These are phyloP conservation scores for Capsicum rhomboideum DNA, from an alignment of 257 asterid genomes.

Conservation along the genomic window DNA sequence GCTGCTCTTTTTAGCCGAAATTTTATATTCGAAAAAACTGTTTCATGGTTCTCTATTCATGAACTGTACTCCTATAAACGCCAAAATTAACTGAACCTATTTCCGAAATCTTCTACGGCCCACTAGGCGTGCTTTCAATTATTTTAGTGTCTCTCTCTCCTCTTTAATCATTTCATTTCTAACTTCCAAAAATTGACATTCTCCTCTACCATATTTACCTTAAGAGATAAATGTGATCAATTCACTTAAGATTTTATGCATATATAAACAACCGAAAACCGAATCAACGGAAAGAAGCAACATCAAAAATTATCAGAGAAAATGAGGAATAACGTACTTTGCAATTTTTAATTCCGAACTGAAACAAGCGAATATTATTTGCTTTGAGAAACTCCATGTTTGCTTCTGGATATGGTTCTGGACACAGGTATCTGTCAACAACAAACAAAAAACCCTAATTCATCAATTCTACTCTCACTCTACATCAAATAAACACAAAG, in stretches of 20 bases:
- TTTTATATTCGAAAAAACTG: too few species aligned
- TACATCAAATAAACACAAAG: not conserved
- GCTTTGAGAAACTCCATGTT: constrained; percentile 60
- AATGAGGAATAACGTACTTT: constrained; percentile 39
- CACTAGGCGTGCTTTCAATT: not conserved
- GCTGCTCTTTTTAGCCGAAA: too few species aligned
- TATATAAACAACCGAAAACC: not conserved
- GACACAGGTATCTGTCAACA: constrained; percentile 56
- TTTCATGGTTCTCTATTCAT: not conserved
- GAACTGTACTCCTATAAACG: not conserved
- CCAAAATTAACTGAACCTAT: not conserved
- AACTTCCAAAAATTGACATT: not conserved
- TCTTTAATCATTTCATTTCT: not conserved
- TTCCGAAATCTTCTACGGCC: not conserved
- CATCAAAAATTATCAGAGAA: not conserved
- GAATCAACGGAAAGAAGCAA: not conserved
- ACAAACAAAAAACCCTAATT: not conserved
- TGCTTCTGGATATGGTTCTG: constrained; percentile 70
- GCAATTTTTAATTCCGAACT: constrained; percentile 72
- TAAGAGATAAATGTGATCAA: not conserved
- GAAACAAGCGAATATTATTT: constrained; percentile 58
- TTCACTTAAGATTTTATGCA: not conserved
- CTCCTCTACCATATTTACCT: not conserved
- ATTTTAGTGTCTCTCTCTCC: not conserved
- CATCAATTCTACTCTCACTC: not conserved